Evolutionary conservation across 192 early-diverging fungal species (phyloP).

Genomic region (Coemansia sp.): DNA sequence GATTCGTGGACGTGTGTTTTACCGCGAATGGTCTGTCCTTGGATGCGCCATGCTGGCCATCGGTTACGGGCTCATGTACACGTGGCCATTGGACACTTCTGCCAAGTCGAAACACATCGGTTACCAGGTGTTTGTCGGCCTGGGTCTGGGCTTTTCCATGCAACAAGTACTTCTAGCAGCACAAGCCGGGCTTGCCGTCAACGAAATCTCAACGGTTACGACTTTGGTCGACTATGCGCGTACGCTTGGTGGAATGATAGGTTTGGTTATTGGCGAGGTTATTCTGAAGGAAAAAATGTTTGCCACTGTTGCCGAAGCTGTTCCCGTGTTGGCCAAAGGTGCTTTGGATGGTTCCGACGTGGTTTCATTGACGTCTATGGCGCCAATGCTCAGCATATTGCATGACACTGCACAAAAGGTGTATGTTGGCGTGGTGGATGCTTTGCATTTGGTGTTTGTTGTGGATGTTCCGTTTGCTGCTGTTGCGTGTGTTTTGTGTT

Average conservation of each 20-base stretch:
- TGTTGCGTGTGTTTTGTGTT: slow-evolving; percentile 39
- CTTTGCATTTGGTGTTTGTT: slow-evolving; percentile 47
- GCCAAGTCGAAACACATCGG: slow-evolving; percentile 21
- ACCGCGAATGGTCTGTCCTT: slow-evolving; percentile 38
- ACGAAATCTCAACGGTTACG: slow-evolving; percentile 52
- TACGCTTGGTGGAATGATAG: slow-evolving; percentile 54
- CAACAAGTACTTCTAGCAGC: slow-evolving; percentile 49
- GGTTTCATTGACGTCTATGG: slow-evolving; percentile 30
- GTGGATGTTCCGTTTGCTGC: slow-evolving; percentile 49
- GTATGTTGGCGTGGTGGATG: slow-evolving; percentile 37
- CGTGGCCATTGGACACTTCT: slow-evolving; percentile 27
- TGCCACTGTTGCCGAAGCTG: slow-evolving; percentile 16
- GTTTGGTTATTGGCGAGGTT: slow-evolving; percentile 45
- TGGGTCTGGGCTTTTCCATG: slow-evolving; percentile 53
- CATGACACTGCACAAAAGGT: slow-evolving; percentile 10
- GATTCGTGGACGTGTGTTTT: slow-evolving; percentile 31
- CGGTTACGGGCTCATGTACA: slow-evolving; percentile 50
- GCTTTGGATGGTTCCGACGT: slow-evolving; percentile 38
- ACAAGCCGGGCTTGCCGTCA: slow-evolving; percentile 35
- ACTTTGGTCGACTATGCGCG: slow-evolving; percentile 52
- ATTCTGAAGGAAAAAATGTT: slow-evolving; percentile 53
- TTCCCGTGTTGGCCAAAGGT: slow-evolving; percentile 17
- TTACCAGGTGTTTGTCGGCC: slow-evolving; percentile 37
- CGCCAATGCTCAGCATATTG: slow-evolving; percentile 42
- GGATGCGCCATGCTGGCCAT: slow-evolving; percentile 44